phyloP scores from a whole-genome alignment of 192 early-diverging fungal species.

The Entomortierella chlamydospora region DNA sequence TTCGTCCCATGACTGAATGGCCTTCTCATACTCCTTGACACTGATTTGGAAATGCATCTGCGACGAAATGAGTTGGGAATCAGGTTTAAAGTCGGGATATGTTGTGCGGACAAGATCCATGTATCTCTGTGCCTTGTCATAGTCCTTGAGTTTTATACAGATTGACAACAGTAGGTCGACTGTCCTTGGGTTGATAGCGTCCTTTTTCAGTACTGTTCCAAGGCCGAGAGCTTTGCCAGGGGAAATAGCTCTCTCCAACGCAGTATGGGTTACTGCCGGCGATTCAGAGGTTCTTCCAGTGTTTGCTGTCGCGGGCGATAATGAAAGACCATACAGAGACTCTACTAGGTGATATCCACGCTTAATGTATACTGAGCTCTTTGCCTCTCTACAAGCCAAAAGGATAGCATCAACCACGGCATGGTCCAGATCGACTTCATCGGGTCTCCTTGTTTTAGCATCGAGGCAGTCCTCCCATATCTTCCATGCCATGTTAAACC shows the following conservation, averaged over 20 bases:
- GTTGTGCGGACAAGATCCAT: slow-evolving; percentile 17
- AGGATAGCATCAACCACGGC: slow-evolving; percentile 28
- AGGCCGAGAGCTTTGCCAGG: slow-evolving; percentile 31
- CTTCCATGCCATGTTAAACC: slow-evolving; percentile 42
- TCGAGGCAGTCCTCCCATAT: slow-evolving; percentile 45
- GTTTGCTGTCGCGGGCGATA: neutral
- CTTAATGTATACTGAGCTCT: slow-evolving; percentile 4
- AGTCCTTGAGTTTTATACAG: slow-evolving; percentile 36
- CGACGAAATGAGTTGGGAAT: slow-evolving; percentile 22
- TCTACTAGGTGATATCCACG: slow-evolving; percentile 30
- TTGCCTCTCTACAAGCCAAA: slow-evolving; percentile 33
- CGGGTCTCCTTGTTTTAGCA: slow-evolving; percentile 19
- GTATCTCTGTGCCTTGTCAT: slow-evolving; percentile 9
- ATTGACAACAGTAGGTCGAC: slow-evolving; percentile 38
- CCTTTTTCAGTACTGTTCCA: slow-evolving; percentile 5
- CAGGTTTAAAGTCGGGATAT: slow-evolving; percentile 31
- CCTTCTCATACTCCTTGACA: slow-evolving; percentile 31
- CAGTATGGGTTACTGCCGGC: neutral
- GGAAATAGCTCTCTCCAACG: slow-evolving; percentile 10
- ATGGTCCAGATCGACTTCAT: slow-evolving; percentile 33
- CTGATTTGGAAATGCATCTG: slow-evolving; percentile 33
- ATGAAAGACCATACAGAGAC: slow-evolving; percentile 22
- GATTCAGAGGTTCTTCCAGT: neutral
- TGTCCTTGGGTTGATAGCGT: slow-evolving; percentile 30
- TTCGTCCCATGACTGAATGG: slow-evolving; percentile 36